phyloP scores from a whole-genome alignment of 208 protist species.

The Vickermania ingenoplastis region DNA sequence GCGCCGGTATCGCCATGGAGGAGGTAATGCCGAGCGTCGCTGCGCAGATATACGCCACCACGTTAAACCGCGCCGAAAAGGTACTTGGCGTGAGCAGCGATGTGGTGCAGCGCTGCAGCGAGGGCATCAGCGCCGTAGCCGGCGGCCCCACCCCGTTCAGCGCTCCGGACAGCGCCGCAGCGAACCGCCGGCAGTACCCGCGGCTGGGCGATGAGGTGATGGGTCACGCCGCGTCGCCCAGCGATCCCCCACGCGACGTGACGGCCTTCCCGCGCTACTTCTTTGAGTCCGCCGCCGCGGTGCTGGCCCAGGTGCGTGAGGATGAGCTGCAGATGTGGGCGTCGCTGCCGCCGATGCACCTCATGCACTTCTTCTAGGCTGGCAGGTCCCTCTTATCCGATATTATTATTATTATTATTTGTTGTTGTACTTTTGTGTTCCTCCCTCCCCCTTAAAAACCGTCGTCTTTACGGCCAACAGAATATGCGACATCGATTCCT shows the following conservation, averaged over 20 bases:
- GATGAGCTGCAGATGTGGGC: slow-evolving; percentile 22
- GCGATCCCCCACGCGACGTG: slow-evolving; percentile 10
- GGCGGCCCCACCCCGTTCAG: slow-evolving; percentile 1
- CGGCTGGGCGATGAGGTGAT: neutral
- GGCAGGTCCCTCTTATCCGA: neutral
- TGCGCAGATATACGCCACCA: slow-evolving; percentile 25
- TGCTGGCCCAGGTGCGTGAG: slow-evolving; percentile 12
- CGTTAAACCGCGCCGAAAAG: slow-evolving; percentile 14
- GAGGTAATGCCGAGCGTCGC: slow-evolving; percentile 26
- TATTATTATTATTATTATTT: too few species aligned
- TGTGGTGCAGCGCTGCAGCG: slow-evolving; percentile 16
- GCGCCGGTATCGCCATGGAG: slow-evolving; percentile 45
- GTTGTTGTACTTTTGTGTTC: too few species aligned
- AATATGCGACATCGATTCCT: too few species aligned
- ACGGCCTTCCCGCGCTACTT: slow-evolving; percentile 29
- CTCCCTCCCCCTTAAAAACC: too few species aligned
- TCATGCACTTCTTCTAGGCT: slow-evolving; percentile 19
- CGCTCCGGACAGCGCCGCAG: neutral
- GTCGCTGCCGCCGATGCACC: slow-evolving; percentile 26
- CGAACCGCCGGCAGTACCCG: neutral
- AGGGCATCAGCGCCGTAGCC: neutral
- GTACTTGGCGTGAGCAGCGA: slow-evolving; percentile 20
- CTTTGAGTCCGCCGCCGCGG: slow-evolving; percentile 16
- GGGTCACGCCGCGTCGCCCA: neutral
- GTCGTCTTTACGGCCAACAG: too few species aligned